Evolutionary conservation across 768 basidiomycete species (phyloP).

Genomic region (Hortiboletus flavorubellus): DNA sequence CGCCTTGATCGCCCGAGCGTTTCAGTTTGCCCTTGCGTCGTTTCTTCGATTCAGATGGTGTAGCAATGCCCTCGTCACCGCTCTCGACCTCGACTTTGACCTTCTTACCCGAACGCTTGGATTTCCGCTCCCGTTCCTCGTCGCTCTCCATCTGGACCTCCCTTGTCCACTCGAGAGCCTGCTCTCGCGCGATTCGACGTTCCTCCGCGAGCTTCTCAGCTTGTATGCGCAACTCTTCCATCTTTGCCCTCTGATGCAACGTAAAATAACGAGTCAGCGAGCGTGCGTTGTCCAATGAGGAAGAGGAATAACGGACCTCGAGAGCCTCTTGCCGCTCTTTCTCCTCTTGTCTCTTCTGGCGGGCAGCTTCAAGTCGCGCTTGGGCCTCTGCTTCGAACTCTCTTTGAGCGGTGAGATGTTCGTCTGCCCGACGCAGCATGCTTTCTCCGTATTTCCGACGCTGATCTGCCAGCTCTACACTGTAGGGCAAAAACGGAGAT

Average conservation of each 20-base stretch:
- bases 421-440: slow-evolving; percentile 77
- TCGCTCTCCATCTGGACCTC: slow-evolving; percentile 67
- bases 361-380: slow-evolving; percentile 72
- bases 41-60: slow-evolving; percentile 57
- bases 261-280: neutral
- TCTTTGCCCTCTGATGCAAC: slow-evolving; percentile 47
- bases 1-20: slow-evolving; percentile 48
- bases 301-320: slow-evolving; percentile 49
- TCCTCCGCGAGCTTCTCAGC: slow-evolving; percentile 80
- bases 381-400: slow-evolving; percentile 69
- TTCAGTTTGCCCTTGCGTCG: slow-evolving; percentile 76
- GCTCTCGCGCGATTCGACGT: slow-evolving; percentile 70
- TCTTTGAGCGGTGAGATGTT: slow-evolving; percentile 70
- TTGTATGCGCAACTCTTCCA: slow-evolving; percentile 63
- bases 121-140: slow-evolving; percentile 71
- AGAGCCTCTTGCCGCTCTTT: slow-evolving; percentile 57
- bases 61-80: slow-evolving; percentile 42
- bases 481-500: slow-evolving; percentile 72
- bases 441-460: slow-evolving; percentile 86
- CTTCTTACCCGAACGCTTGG: slow-evolving; percentile 53
- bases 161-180: slow-evolving; percentile 74
- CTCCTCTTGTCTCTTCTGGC: slow-evolving; percentile 78
- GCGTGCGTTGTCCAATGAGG: neutral
- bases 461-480: slow-evolving; percentile 82
- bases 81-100: slow-evolving; percentile 51